Conservation (phyloP, 108 stramenopile species). For the Phaeodactylum tricornutum region DNA sequence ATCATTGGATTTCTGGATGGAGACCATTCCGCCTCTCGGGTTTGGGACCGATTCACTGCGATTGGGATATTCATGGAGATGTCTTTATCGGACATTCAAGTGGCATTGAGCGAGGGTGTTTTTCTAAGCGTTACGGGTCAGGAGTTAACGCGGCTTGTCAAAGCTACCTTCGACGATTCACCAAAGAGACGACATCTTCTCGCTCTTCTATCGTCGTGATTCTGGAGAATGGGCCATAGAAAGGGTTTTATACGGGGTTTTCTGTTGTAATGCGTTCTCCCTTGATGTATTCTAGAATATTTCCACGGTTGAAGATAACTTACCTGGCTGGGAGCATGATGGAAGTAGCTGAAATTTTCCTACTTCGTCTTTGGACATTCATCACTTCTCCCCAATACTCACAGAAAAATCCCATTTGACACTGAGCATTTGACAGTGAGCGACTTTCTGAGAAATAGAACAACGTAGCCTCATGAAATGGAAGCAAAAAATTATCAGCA, state of each 20-base stretch:
- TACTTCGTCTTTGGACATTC: too few relatives aligned
- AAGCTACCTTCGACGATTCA: constrained; percentile 28
- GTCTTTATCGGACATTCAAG: constrained; percentile 45
- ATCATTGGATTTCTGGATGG: constrained; percentile 11
- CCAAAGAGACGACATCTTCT: constrained; percentile 3
- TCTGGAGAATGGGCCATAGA: not conserved
- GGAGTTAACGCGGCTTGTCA: constrained; percentile 46
- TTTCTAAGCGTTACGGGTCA: constrained; percentile 53
- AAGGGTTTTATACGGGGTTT: not conserved
- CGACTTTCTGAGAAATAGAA: too few relatives aligned
- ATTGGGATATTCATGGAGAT: constrained; percentile 51
- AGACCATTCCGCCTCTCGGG: constrained; percentile 10
- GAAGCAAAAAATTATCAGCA: too few relatives aligned
- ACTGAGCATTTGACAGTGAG: too few relatives aligned
- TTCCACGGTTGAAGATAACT: not conserved
- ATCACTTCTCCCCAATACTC: too few relatives aligned
- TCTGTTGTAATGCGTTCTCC: not conserved
- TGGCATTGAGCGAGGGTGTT: constrained; percentile 42
- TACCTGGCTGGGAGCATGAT: not conserved
- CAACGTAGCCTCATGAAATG: too few relatives aligned
- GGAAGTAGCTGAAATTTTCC: not conserved
- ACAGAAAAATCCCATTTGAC: too few relatives aligned
- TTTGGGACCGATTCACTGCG: constrained; percentile 48
- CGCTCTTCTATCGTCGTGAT: not conserved
- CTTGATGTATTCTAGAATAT: not conserved